Evolutionary conservation across 805 yeast genomes (phyloP).

Genomic region (Saccharomyces jurei): DNA sequence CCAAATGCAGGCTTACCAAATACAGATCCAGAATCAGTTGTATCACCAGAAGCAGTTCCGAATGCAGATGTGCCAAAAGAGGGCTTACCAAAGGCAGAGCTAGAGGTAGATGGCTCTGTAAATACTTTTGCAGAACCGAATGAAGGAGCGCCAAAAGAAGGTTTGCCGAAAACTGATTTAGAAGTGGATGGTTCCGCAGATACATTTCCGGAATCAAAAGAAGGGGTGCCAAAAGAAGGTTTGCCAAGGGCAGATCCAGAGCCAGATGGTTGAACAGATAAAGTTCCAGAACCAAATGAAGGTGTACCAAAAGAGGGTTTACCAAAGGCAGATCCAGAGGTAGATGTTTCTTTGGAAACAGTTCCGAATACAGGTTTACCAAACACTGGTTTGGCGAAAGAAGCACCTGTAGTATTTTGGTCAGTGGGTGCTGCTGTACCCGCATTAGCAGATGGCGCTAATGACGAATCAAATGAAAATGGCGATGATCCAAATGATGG

Average conservation of each 20-base stretch:
- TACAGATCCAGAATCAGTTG: slow-evolving; percentile 1
- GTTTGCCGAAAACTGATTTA: slow-evolving; percentile 9
- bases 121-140: background rate
- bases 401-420: slow-evolving; percentile 5
- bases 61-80: slow-evolving; percentile 19
- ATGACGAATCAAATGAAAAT: background rate
- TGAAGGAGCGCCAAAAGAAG: slow-evolving; percentile 6
- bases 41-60: background rate
- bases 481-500: slow-evolving; percentile 20
- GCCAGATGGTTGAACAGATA: slow-evolving; percentile 1
- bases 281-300: background rate
- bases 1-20: slow-evolving; percentile 18
- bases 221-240: slow-evolving; percentile 16
- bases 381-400: slow-evolving; percentile 16
- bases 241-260: slow-evolving; percentile 17
- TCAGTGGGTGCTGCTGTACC: slow-evolving; percentile 8
- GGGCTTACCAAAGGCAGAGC: slow-evolving; percentile 17
- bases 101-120: background rate
- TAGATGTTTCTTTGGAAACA: slow-evolving; percentile 10
- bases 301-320: slow-evolving; percentile 22
- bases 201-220: slow-evolving; percentile 5
- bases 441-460: background rate
- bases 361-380: slow-evolving; percentile 14
- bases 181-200: background rate
- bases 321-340: slow-evolving; percentile 13